A percentile compares a stretch with the other conserved stretches of the same genome.
These are phyloP conservation scores for Diplodia mutila DNA, from an alignment of 2,329 filamentous ascomycete genomes.

Conservation along the genomic window DNA sequence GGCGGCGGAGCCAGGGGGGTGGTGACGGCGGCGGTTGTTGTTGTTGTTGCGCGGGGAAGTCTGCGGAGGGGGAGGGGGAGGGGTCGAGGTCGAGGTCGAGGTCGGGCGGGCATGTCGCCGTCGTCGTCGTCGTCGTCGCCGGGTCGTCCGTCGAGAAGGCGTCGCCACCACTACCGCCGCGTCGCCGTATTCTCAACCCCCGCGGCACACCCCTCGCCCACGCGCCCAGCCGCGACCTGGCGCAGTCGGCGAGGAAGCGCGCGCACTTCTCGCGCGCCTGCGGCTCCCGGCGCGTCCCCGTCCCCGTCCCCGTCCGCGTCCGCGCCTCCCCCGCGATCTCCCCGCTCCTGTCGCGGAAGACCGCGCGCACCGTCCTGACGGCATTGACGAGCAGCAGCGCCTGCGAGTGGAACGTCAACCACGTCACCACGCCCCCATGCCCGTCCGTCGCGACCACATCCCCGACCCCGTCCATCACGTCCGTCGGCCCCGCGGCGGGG, in stretches of 20 bases:
- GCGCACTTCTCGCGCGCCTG: slow-evolving; percentile 39
- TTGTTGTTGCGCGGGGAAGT: no score
- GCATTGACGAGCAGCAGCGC: slow-evolving; percentile 42
- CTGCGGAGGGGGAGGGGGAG: neutral
- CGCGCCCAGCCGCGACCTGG: slow-evolving; percentile 34
- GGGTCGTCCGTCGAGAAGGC: no score
- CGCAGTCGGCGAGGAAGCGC: slow-evolving; percentile 34
- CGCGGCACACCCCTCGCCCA: slow-evolving; percentile 45
- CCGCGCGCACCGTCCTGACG: slow-evolving; percentile 37
- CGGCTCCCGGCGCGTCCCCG: slow-evolving; percentile 37
- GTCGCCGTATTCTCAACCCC: slow-evolving; percentile 33
- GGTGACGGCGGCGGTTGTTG: no score
- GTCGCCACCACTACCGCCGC: neutral
- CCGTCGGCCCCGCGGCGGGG: no score
- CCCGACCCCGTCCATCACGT: no score
- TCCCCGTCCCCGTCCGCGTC: no score
- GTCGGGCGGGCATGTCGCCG: slow-evolving; percentile 29
- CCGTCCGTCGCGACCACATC: no score
- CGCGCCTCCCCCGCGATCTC: slow-evolving; percentile 29
- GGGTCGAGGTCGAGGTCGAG: slow-evolving; percentile 12
- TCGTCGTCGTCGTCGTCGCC: no score
- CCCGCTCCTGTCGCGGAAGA: slow-evolving; percentile 40
- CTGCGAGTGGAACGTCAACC: slow-evolving; percentile 45
- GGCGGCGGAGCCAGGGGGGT: slow-evolving; percentile 25
- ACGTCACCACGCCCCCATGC: no score